Percentiles rank a stretch among this genome's conserved stretches.
Conservation (phyloP, 2,329 filamentous ascomycete species). For the Keithomyces neogunnii region DNA sequence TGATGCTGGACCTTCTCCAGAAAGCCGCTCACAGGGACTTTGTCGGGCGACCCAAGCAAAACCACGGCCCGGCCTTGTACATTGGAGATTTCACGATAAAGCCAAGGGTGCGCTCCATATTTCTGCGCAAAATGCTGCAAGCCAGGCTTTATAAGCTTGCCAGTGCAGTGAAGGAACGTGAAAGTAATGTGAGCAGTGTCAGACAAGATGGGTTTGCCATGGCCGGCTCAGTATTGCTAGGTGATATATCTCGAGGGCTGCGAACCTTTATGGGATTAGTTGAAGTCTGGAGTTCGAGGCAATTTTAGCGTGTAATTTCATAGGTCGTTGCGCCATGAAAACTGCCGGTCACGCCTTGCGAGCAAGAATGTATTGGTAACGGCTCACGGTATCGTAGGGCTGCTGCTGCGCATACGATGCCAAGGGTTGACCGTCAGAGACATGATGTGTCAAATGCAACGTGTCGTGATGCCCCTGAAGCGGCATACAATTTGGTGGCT, state of each 20-base stretch:
- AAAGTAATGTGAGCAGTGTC: background rate
- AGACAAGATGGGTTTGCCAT: constrained; percentile 5
- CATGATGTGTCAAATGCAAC: no score
- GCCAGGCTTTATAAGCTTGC: constrained; percentile 4
- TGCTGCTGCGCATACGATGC: no score
- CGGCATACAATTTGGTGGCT: no score
- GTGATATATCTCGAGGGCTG: constrained; percentile 2
- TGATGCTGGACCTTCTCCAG: constrained; percentile 7
- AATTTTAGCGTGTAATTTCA: background rate
- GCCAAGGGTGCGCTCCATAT: background rate
- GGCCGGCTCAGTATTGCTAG: background rate
- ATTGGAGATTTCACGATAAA: constrained; percentile 1
- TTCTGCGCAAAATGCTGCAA: constrained; percentile 3
- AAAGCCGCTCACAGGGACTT: constrained; percentile 5
- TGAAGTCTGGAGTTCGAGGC: constrained; percentile 5
- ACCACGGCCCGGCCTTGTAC: background rate
- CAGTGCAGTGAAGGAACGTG: constrained; percentile 1
- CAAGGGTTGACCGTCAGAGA: no score
- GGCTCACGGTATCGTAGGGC: no score
- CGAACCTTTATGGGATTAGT: constrained; percentile 5
- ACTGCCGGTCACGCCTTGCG: background rate
- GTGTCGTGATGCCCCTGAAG: no score
- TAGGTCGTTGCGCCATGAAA: background rate
- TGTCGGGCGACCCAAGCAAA: background rate
- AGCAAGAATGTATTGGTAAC: no score